phyloP scores from a whole-genome alignment of 257 asterid species.

The Solanum rostratum region DNA sequence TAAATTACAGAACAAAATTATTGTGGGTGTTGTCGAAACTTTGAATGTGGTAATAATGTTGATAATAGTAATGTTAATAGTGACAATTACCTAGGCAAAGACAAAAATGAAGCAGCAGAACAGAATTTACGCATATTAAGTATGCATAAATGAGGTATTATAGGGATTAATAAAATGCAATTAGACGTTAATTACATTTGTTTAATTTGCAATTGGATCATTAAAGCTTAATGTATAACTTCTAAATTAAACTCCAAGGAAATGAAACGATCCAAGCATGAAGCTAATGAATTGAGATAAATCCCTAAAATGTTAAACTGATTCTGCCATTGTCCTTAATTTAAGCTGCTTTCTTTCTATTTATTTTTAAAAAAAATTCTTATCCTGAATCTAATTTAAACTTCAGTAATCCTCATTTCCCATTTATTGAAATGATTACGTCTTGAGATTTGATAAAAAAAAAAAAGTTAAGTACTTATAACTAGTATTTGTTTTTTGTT shows the following conservation, averaged over 20 bases:
- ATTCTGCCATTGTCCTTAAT: background rate
- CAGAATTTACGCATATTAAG: background rate
- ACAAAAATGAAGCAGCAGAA: background rate
- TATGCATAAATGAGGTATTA: background rate
- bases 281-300: too few species aligned
- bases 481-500: too few species aligned
- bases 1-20: background rate
- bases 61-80: background rate
- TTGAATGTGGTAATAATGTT: background rate
- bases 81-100: background rate
- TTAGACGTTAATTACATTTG: background rate
- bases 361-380: too few species aligned
- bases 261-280: too few species aligned
- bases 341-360: background rate
- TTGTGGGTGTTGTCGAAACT: background rate
- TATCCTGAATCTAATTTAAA: background rate
- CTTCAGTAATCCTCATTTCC: background rate
- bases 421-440: background rate
- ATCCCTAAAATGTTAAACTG: too few species aligned
- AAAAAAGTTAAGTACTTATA: background rate
- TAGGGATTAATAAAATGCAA: background rate
- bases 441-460: background rate
- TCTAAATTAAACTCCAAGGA: background rate
- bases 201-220: background rate
- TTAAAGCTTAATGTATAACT: background rate